Percentiles rank a stretch among this genome's conserved stretches.
Evolutionary conservation across 208 protist species (phyloP).

Genomic region (Herpetomonas muscarum): DNA sequence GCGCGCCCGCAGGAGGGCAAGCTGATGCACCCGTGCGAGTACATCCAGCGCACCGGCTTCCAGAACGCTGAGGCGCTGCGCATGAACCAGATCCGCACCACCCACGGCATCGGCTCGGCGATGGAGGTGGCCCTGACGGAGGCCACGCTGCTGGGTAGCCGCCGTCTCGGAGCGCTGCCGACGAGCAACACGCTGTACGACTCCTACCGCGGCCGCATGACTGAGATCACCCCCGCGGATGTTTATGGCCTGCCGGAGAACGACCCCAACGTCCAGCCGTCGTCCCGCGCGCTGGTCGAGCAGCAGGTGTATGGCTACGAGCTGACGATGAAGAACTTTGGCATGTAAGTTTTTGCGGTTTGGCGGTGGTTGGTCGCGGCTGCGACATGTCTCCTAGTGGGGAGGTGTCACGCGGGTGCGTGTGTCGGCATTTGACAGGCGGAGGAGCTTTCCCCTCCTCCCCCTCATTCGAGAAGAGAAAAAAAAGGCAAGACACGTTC

Average conservation of each 20-base stretch:
- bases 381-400: not conserved
- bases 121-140: slow-evolving; percentile 70
- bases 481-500: not conserved
- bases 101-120: slow-evolving; percentile 69
- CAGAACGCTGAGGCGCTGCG: slow-evolving; percentile 74
- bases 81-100: slow-evolving; percentile 80
- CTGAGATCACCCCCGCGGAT: slow-evolving; percentile 55
- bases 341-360: slow-evolving; percentile 37
- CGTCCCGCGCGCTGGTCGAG: slow-evolving; percentile 72
- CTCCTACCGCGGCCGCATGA: slow-evolving; percentile 73
- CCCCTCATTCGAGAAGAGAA: not conserved
- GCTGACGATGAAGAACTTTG: slow-evolving; percentile 81
- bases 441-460: no score
- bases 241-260: slow-evolving; percentile 80
- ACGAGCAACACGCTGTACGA: slow-evolving; percentile 78
- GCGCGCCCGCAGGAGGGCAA: slow-evolving; percentile 44
- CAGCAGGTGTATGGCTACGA: slow-evolving; percentile 75
- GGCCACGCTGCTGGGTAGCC: slow-evolving; percentile 60
- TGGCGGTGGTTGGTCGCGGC: not conserved
- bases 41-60: slow-evolving; percentile 67
- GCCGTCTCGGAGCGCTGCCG: slow-evolving; percentile 67
- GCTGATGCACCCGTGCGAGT: slow-evolving; percentile 83
- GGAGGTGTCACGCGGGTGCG: not conserved
- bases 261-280: slow-evolving; percentile 82
- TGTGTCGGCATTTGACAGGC: not conserved